Evolutionary conservation across 2,329 filamentous ascomycete species (phyloP).

Genomic region (Emergomyces pasteurianus): DNA sequence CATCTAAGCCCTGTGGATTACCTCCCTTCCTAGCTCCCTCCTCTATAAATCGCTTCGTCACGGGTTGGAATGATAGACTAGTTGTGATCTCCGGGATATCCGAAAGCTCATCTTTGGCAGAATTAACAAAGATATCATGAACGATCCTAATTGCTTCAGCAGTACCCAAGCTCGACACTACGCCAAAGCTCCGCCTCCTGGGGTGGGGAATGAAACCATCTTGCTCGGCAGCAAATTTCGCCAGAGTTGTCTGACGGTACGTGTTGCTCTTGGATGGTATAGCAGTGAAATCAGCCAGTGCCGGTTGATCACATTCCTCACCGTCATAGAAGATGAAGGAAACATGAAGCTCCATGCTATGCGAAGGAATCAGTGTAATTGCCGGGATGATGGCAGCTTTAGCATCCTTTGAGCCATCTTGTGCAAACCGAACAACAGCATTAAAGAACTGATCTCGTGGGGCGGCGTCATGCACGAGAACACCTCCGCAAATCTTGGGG

Average conservation of each 20-base stretch:
- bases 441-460: not conserved
- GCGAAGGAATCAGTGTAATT: not conserved
- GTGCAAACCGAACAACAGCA: not conserved
- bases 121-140: not conserved
- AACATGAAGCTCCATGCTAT: not conserved
- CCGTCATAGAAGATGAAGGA: constrained; percentile 3
- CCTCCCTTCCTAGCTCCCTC: not conserved
- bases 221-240: not conserved
- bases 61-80: not conserved
- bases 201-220: not conserved
- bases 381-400: constrained; percentile 1
- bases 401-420: not conserved
- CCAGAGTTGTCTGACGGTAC: not conserved
- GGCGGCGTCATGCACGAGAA: not conserved
- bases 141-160: not conserved
- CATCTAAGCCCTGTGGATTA: constrained; percentile 1
- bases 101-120: not conserved
- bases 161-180: not conserved
- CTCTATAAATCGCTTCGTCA: constrained; percentile 2
- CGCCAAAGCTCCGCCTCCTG: not conserved
- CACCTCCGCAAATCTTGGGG: not conserved
- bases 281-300: not conserved
- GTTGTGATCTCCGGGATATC: not conserved
- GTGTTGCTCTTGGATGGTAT: not conserved
- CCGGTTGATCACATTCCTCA: not conserved